Evolutionary conservation across 2,329 filamentous ascomycete genomes (phyloP).

Genomic region (Blumeria graminis): DNA sequence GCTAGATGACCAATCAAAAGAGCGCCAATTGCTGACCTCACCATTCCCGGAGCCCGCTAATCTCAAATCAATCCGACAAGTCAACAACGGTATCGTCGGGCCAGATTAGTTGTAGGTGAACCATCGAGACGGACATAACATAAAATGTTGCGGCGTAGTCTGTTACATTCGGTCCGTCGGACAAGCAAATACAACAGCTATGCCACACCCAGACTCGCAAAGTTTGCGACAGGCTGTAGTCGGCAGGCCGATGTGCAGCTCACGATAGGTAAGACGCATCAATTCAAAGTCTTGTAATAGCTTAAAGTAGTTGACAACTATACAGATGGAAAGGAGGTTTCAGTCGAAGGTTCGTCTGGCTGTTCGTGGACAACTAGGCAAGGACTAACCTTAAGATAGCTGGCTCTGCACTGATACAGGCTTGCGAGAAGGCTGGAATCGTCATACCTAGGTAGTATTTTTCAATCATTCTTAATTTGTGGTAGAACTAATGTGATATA

Average conservation of each 20-base stretch:
- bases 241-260: conserved; percentile 85
- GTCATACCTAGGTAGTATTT: conserved; percentile 55
- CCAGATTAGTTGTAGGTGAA: not conserved
- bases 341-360: conserved; percentile 56
- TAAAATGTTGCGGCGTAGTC: conserved; percentile 44
- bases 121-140: conserved; percentile 26
- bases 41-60: not conserved
- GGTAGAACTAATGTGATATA: conserved; percentile 17
- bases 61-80: no score
- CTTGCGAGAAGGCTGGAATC: conserved; percentile 89
- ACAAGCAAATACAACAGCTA: conserved; percentile 31
- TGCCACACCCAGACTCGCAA: conserved; percentile 34
- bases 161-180: conserved; percentile 45
- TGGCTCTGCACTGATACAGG: conserved; percentile 91
- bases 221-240: conserved; percentile 54
- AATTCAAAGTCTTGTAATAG: not conserved
- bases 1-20: not conserved
- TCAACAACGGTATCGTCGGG: not conserved
- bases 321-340: conserved; percentile 90
- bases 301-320: conserved; percentile 2
- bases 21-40: not conserved
- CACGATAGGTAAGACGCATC: conserved; percentile 52
- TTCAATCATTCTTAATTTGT: not conserved
- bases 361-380: conserved; percentile 5
- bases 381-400: conserved; percentile 31